phyloP scores from a whole-genome alignment of 768 basidiomycete species.

The Termitomyces sp. region DNA sequence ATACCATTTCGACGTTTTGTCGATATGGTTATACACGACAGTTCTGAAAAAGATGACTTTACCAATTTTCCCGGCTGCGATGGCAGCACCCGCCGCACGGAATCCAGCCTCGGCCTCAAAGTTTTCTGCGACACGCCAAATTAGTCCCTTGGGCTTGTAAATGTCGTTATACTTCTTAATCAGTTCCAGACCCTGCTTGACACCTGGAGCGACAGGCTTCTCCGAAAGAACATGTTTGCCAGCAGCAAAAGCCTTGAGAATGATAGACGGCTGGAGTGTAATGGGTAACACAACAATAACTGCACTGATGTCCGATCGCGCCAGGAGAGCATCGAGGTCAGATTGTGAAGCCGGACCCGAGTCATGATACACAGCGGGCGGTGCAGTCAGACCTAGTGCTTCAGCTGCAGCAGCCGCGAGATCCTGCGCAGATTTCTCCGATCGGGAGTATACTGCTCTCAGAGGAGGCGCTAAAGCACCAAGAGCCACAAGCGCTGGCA shows the following conservation, averaged over 20 bases:
- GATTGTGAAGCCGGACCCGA: slow-evolving; percentile 23
- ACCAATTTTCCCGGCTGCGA: slow-evolving; percentile 64
- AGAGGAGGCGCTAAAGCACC: slow-evolving; percentile 38
- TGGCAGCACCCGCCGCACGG: slow-evolving; percentile 40
- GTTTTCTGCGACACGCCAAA: slow-evolving; percentile 84
- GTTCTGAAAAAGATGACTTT: slow-evolving; percentile 65
- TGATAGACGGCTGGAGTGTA: slow-evolving; percentile 60
- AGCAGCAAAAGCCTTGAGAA: slow-evolving; percentile 58
- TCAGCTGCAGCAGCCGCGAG: slow-evolving; percentile 43
- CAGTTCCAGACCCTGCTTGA: slow-evolving; percentile 55
- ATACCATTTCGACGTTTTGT: slow-evolving; percentile 67
- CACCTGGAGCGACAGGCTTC: slow-evolving; percentile 78
- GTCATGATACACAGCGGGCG: slow-evolving; percentile 56
- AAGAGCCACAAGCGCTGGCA: slow-evolving; percentile 65
- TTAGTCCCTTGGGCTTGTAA: slow-evolving; percentile 61
- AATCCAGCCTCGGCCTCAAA: slow-evolving; percentile 62
- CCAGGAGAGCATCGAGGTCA: slow-evolving; percentile 60
- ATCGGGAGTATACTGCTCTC: slow-evolving; percentile 79
- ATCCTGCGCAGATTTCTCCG: slow-evolving; percentile 51
- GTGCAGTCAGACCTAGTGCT: slow-evolving; percentile 31
- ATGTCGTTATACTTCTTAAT: slow-evolving; percentile 60
- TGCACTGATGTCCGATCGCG: slow-evolving; percentile 61
- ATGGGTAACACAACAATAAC: slow-evolving; percentile 81
- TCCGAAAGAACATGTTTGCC: slow-evolving; percentile 90
- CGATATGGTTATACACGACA: slow-evolving; percentile 45